phyloP scores from a whole-genome alignment of 2,329 filamentous ascomycete species.

The Drechslerella dactyloides region DNA sequence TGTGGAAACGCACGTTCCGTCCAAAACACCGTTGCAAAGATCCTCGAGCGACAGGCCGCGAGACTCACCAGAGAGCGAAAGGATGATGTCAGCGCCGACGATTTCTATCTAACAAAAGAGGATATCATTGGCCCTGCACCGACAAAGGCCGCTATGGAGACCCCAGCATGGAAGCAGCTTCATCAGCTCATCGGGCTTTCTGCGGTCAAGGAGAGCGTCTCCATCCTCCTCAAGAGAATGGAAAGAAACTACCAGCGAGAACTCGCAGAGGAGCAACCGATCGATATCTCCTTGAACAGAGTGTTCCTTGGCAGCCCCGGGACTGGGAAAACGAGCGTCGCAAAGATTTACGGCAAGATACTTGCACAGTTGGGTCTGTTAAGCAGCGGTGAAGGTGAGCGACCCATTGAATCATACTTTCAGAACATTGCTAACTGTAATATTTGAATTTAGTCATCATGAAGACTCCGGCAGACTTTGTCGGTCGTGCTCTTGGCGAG shows the following conservation, averaged over 20 bases:
- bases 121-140: slow-evolving; percentile 75
- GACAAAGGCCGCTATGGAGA: slow-evolving; percentile 62
- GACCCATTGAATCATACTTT: background rate
- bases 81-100: slow-evolving; percentile 61
- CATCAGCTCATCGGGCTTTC: slow-evolving; percentile 66
- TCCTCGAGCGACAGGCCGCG: slow-evolving; percentile 67
- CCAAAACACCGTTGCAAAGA: slow-evolving; percentile 66
- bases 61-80: slow-evolving; percentile 64
- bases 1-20: slow-evolving; percentile 77
- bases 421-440: slow-evolving; percentile 9
- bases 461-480: slow-evolving; percentile 75
- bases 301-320: slow-evolving; percentile 76
- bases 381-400: slow-evolving; percentile 67
- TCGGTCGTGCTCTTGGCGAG: slow-evolving; percentile 68
- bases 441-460: slow-evolving; percentile 62
- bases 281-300: slow-evolving; percentile 70
- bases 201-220: slow-evolving; percentile 69
- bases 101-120: slow-evolving; percentile 68
- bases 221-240: slow-evolving; percentile 67
- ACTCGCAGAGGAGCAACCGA: slow-evolving; percentile 65
- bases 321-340: slow-evolving; percentile 78
- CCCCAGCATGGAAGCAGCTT: slow-evolving; percentile 66
- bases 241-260: slow-evolving; percentile 71
- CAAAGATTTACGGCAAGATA: slow-evolving; percentile 73
- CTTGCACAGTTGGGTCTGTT: slow-evolving; percentile 71